These are phyloP conservation scores for Pythium monospermum DNA, from an alignment of 352 stramenopile species.

Conservation along the genomic window DNA sequence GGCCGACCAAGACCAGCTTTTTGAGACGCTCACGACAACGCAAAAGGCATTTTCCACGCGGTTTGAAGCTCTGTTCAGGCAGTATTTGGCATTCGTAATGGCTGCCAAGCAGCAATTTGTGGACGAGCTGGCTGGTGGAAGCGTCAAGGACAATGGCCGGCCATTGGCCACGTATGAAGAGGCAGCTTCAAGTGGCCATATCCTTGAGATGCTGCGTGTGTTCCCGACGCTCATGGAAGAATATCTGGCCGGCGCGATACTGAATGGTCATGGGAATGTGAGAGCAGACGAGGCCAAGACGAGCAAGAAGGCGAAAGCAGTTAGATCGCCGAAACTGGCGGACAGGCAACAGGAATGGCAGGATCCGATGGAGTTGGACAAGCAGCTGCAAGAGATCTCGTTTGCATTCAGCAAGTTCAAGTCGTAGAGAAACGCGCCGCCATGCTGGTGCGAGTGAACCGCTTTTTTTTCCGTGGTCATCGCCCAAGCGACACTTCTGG, in stretches of 20 bases:
- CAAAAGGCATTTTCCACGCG: constrained; percentile 17
- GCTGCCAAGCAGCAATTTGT: constrained; percentile 14
- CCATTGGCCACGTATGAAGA: constrained; percentile 8
- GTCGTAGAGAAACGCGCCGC: too few species aligned
- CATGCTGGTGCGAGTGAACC: too few species aligned
- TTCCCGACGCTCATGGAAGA: constrained; percentile 50
- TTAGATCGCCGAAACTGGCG: not conserved
- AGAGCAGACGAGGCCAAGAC: not conserved
- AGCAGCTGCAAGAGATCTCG: constrained; percentile 8
- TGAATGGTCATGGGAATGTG: too few species aligned
- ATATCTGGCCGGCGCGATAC: constrained; percentile 18
- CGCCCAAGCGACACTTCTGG: too few species aligned
- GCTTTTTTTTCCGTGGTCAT: too few species aligned
- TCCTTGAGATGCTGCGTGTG: constrained; percentile 40
- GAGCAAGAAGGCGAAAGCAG: not conserved
- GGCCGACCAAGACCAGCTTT: constrained; percentile 16
- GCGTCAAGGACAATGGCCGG: not conserved
- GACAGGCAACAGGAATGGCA: not conserved
- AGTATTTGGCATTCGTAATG: constrained; percentile 19
- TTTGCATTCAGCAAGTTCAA: constrained; percentile 20
- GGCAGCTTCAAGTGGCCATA: constrained; percentile 23
- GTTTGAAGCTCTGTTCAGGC: constrained; percentile 21
- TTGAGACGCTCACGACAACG: constrained; percentile 11
- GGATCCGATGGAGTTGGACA: not conserved
- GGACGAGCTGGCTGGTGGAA: not conserved